A percentile compares a stretch with the other conserved stretches of the same genome.
Evolutionary conservation across 2,329 filamentous ascomycete species (phyloP).

Genomic region (Pyrenophora teres): DNA sequence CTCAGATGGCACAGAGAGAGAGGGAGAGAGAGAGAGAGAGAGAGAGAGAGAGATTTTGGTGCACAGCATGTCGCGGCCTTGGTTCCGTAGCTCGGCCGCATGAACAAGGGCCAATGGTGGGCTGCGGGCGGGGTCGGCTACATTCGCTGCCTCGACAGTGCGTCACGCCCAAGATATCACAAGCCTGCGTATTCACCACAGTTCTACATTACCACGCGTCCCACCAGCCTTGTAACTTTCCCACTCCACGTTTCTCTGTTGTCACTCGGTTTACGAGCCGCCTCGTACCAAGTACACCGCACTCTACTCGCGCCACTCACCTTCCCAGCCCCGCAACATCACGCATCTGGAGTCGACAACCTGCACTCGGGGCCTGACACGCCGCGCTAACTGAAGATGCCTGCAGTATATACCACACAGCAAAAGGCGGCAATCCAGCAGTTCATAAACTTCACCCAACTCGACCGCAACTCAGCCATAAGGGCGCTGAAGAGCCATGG

Average conservation of each 20-base stretch:
- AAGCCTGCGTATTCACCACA: slow-evolving; percentile 6
- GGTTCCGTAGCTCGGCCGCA: slow-evolving; percentile 13
- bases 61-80: slow-evolving; percentile 8
- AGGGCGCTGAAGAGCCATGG: slow-evolving; percentile 52
- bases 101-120: slow-evolving; percentile 20
- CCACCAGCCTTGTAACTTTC: background rate
- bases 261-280: background rate
- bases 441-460: slow-evolving; percentile 52
- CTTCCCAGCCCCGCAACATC: slow-evolving; percentile 8
- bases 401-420: slow-evolving; percentile 51
- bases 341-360: slow-evolving; percentile 1
- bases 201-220: slow-evolving; percentile 4
- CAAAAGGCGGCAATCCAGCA: slow-evolving; percentile 54
- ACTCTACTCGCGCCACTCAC: background rate
- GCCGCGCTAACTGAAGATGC: slow-evolving; percentile 47
- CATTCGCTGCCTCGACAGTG: slow-evolving; percentile 24
- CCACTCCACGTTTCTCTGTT: background rate
- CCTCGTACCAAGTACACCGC: background rate
- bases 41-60: too few relatives aligned
- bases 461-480: slow-evolving; percentile 52
- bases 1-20: background rate
- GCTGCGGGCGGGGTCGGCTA: slow-evolving; percentile 22
- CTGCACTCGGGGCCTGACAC: background rate
- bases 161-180: slow-evolving; percentile 23
- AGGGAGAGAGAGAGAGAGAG: too few relatives aligned